Base-by-base conservation (phyloP, 2,329 filamentous ascomycete species). In the Colletotrichum tropicicola region DNA sequence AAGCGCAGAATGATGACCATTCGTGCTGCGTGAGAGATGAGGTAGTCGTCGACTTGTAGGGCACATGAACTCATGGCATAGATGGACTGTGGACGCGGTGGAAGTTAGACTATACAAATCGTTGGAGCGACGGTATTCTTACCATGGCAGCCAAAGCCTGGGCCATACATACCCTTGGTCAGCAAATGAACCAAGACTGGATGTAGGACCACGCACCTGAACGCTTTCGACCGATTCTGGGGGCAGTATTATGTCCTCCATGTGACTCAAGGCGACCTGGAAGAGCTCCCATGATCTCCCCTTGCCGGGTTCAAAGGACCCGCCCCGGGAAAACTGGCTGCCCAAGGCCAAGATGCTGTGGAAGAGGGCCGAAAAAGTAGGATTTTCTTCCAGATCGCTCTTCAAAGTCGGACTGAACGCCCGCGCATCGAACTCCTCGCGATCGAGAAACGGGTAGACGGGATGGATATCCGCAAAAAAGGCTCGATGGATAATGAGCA, bases 391-490 rank as follows among this genome's bases (percentile, higher is more conserved):
- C 7, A 63, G 23, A 4, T 32, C 0, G 3, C n/a, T 37, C 30
- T 2, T 13, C 12, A 4, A 57, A 35, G 3, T 63, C 27, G 4
- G 37, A 7, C n/a, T 13, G 12, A 45, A 52, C 5, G 52, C 45
- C 12, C 52, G 28, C 19, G 19, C 12, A 13, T 52, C 44, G 12
- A 63, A 63, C 6, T 51, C 25, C 15, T 53, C 35, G 35, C 67
- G 66, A 43, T 77, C 72, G 5, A 79, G 69, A 56, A 79, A 78
- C 2, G 78, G 76, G 63, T 78, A 76, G 0, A 78, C 58, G 5
- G 75, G 75, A 59, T 79, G 77, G 2, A 78, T 41, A 23, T 77
- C 69, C 4, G 69, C 62, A 54, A 79, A 79, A 52, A 77, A 79
- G n/a, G 71, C 76, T 78, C 3, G 2, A 25, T 5, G 5, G 6